These are phyloP conservation scores for Kluyveromyces marxianus DNA, from an alignment of 1,139 yeast genomes.

Conservation along the genomic window DNA sequence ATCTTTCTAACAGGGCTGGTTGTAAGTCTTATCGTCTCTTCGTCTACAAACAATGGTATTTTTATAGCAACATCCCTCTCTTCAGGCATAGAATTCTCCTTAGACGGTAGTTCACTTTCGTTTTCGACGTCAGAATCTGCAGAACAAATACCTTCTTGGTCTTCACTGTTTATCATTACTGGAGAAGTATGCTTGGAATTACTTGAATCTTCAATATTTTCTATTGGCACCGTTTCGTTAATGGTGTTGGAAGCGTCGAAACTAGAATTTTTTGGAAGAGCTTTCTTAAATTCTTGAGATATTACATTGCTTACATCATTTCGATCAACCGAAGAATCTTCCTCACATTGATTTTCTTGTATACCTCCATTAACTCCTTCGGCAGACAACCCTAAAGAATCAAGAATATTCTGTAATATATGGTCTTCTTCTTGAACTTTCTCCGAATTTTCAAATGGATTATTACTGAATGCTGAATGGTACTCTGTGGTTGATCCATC, in stretches of 20 bases:
- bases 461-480: neutral
- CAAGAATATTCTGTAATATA: neutral
- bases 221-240: no score
- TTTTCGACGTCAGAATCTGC: neutral
- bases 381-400: neutral
- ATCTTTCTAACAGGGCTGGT: slow-evolving; percentile 1
- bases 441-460: neutral
- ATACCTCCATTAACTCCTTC: no score
- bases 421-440: neutral
- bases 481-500: neutral
- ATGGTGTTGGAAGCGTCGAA: neutral
- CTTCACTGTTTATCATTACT: no score
- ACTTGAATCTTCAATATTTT: no score
- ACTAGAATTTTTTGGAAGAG: no score
- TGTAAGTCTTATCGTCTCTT: neutral
- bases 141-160: neutral
- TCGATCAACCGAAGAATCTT: no score
- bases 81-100: neutral
- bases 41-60: slow-evolving; percentile 1
- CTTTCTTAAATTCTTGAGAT: no score
- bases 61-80: neutral
- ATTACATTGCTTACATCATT: no score
- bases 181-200: no score
- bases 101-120: neutral
- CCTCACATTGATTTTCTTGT: no score